These are phyloP conservation scores for Magnusiomyces sp. DNA, from an alignment of 1,139 yeast species.

Conservation along the genomic window DNA sequence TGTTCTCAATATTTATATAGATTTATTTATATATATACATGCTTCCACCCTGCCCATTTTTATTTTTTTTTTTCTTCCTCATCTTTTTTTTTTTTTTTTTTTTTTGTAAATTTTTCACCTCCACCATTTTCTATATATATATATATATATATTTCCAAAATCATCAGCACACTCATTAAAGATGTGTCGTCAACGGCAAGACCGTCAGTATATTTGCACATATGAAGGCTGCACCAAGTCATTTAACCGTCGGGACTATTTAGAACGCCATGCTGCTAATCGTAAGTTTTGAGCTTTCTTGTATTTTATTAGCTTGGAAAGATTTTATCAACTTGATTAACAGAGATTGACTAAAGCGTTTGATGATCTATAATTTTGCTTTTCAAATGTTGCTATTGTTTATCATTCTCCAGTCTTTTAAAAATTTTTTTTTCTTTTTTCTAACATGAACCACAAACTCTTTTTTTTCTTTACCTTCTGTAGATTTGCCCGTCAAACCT, in stretches of 20 bases:
- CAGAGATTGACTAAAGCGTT: too few relatives aligned
- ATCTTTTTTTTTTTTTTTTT: neutral
- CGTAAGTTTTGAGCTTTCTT: slow-evolving; percentile 18
- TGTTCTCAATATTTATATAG: too few relatives aligned
- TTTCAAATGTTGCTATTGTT: too few relatives aligned
- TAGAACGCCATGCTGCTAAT: slow-evolving; percentile 32
- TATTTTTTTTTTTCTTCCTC: too few relatives aligned
- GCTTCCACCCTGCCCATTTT: neutral
- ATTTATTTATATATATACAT: too few relatives aligned
- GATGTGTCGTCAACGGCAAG: neutral
- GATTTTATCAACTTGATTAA: too few relatives aligned
- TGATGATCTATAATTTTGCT: too few relatives aligned
- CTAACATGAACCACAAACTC: neutral
- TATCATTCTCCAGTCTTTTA: too few relatives aligned
- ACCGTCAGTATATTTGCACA: slow-evolving; percentile 21
- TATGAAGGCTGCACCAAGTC: slow-evolving; percentile 31
- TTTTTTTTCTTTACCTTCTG: neutral
- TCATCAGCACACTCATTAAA: too few relatives aligned
- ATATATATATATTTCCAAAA: too few relatives aligned
- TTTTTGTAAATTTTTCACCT: neutral
- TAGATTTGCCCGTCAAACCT: slow-evolving; percentile 14
- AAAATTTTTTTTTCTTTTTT: too few relatives aligned
- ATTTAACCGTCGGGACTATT: slow-evolving; percentile 32
- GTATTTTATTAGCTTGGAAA: neutral
- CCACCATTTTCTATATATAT: too few relatives aligned